A percentile compares a stretch with the other conserved stretches of the same genome.
phyloP scores from a whole-genome alignment of 805 yeast species.

The Barnettozyma populi region DNA sequence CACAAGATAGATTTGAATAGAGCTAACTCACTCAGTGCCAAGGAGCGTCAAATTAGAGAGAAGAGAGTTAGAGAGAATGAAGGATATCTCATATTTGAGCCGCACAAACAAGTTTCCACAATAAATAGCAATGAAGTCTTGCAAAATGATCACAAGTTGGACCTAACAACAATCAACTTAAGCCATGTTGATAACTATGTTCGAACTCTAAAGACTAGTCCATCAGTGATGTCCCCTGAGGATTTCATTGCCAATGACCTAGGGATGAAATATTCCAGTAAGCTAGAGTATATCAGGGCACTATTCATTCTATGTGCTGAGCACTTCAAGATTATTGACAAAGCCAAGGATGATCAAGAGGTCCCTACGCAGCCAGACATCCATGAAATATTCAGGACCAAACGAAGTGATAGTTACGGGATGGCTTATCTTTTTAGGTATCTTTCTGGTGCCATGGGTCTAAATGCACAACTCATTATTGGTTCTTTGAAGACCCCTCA shows the following conservation, averaged over 20 bases:
- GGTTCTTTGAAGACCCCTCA: slow-evolving; percentile 85
- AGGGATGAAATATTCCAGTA: slow-evolving; percentile 45
- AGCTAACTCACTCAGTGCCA: slow-evolving; percentile 59
- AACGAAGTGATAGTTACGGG: slow-evolving; percentile 62
- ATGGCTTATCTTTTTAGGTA: slow-evolving; percentile 71
- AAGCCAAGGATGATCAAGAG: slow-evolving; percentile 4
- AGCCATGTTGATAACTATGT: slow-evolving; percentile 41
- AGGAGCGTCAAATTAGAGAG: slow-evolving; percentile 67
- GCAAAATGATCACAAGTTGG: slow-evolving; percentile 25
- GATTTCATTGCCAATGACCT: slow-evolving; percentile 50
- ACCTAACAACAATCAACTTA: slow-evolving; percentile 27
- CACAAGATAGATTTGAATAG: slow-evolving; percentile 61
- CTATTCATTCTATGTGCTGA: slow-evolving; percentile 57
- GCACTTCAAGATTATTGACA: slow-evolving; percentile 42
- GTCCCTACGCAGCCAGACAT: slow-evolving; percentile 29
- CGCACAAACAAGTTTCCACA: slow-evolving; percentile 42
- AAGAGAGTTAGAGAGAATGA: slow-evolving; percentile 55
- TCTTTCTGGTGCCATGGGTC: slow-evolving; percentile 62
- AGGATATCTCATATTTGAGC: slow-evolving; percentile 58
- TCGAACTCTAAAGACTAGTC: slow-evolving; percentile 26
- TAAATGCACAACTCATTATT: slow-evolving; percentile 68
- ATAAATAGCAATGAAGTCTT: slow-evolving; percentile 45
- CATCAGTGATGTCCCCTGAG: slow-evolving; percentile 41
- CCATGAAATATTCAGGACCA: slow-evolving; percentile 37
- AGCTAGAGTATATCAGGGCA: slow-evolving; percentile 60